Evolutionary conservation across 352 stramenopile genomes (phyloP).

Genomic region (Pythium rhizo-oryzae): DNA sequence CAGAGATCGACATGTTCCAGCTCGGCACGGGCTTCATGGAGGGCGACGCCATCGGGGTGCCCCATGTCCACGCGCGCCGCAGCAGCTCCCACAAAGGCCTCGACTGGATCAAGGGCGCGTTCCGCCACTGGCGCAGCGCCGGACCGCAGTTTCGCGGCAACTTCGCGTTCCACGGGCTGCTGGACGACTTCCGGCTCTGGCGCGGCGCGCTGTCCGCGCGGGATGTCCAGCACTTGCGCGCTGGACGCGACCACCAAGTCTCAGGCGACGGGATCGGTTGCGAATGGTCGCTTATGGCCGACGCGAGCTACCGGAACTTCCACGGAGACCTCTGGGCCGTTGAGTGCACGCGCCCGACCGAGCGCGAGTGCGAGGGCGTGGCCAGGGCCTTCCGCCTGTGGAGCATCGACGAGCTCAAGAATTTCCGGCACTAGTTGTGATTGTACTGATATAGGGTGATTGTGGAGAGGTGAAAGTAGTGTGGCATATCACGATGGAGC

Average conservation of each 20-base stretch:
- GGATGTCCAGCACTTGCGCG: not conserved
- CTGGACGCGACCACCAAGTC: not conserved
- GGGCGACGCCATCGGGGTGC: not conserved
- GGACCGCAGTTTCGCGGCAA: not conserved
- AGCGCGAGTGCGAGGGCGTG: not conserved
- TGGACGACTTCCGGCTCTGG: not conserved
- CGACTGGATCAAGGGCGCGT: not conserved
- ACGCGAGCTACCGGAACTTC: not conserved
- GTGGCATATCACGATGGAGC: too few relatives aligned
- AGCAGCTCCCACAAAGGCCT: not conserved
- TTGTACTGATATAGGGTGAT: not conserved
- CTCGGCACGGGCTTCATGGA: slow-evolving; percentile 1
- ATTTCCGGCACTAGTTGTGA: too few relatives aligned
- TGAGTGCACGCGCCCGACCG: not conserved
- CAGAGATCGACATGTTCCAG: not conserved
- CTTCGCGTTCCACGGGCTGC: not conserved
- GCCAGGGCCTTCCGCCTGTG: not conserved
- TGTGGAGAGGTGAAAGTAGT: too few relatives aligned
- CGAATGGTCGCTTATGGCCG: not conserved
- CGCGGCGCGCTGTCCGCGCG: not conserved
- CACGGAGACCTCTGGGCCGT: not conserved
- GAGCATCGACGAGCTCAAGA: not conserved
- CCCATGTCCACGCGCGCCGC: not conserved
- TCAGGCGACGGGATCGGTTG: not conserved
- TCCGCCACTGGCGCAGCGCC: not conserved